Base-by-base conservation (phyloP, 2,329 filamentous ascomycete species). In the Penicillium verrucosum region DNA sequence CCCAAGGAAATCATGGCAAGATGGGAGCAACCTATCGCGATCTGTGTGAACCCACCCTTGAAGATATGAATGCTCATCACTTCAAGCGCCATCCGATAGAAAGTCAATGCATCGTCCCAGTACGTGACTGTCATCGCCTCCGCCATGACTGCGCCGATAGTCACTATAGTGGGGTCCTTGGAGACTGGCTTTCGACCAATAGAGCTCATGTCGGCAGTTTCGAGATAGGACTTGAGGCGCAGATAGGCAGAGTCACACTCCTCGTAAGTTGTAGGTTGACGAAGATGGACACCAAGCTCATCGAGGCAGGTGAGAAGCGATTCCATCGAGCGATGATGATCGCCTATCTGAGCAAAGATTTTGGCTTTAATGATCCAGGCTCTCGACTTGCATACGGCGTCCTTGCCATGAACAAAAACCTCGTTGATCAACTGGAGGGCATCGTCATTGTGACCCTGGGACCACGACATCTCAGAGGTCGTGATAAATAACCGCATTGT, bases 301-400 rank as follows among this genome's bases (percentile, higher is more conserved):
- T 75, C 77, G 16, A 97, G 77, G 60, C 89, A 92, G 44, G 86
- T 82, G 66, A 87, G 87, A 25, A 97, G 77, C 1, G 85, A 84
- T 32, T 81, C 75, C 64, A 96, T 85, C 0, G 92, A 89, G 5
- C 82, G 82, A 23, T 80, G 75, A 29, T 86, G 85, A 61, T 96
- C 85, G 1, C 92, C 91, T 53, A 82, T 82, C 67, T 92, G 86
- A 1, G 89, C 85, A 65, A 87, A 85, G 44, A 96, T 88, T 48
- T 91, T 85, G 6, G 90, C 92, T 69, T 91, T 87, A 36, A 97
- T 78, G 40, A 96, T 88, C 77, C 88, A 95, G 0, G 90, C 90
- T 9, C 89, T 87, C 1, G 90, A 89, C 75, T 90, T 94, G 72
- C 96, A 92, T 6, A 89, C 82, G 0, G 89, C 77, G 18, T 86